Base-by-base conservation (phyloP, 1,284 basidiomycete genomes). In the Rhodotorula sp. region DNA sequence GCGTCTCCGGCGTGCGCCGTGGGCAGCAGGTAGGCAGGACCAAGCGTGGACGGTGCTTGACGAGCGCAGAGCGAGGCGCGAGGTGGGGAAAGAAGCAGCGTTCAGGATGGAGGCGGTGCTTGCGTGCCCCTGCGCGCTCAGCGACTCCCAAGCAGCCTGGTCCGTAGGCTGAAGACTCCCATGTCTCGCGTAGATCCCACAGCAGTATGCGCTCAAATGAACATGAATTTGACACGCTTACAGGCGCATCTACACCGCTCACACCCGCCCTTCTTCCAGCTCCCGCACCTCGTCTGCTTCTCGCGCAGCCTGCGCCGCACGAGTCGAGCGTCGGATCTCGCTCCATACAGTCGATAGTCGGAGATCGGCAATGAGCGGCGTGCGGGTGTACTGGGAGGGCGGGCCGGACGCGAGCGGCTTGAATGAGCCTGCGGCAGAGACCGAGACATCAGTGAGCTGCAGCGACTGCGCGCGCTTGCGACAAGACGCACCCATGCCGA, bases 351-450 rank as follows among this genome's bases (percentile, higher is more conserved):
- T 46, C 1, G 41, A 44, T 4, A 68, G 42, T 5, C 66, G 61
- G 55, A 68, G 21, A 21, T 57, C 55, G 25, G 66, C 66, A 48
- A 68, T 46, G n/a, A 61, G 61, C 5, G 60, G 21, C 25, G 63
- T n/a, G 41, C 41, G 60, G 42, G 16, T 10, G 13, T 16, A 25
- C 10, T 2, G 44, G 25, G 57, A 60, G 25, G 64, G 10, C 8
- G 42, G 16, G 5, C 57, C 10, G 42, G 50, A 5, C 17, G 27
- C 0, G 19, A 27, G 21, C 44, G 54, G 46, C n/a, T 27, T 41
- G 54, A 34, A 27, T 9, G 17, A 19, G 27, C 53, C 53, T 54
- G 53, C n/a, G 21, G 23, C 16, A 14, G 44, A 10, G 14, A 27
- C 3, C 23, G 21, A 46, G 25, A 16, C 34, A 25, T 52, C n/a